A percentile compares a stretch with the other conserved stretches of the same genome.
These are phyloP conservation scores for Trichomonascaceae sp. DNA, from an alignment of 1,139 yeast genomes.

Conservation along the genomic window DNA sequence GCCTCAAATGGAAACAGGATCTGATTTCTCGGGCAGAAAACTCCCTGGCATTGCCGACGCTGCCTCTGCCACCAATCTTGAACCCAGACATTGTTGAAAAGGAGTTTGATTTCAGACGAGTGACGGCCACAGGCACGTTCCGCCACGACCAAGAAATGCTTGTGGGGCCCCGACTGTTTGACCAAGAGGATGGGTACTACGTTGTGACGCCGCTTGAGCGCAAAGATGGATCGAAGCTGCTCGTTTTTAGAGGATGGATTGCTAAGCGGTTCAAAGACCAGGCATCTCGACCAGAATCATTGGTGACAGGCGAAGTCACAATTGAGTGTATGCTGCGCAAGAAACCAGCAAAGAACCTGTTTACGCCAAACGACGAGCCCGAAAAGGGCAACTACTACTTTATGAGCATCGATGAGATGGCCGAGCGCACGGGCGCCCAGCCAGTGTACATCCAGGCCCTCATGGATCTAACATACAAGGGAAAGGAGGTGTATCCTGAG, in stretches of 20 bases:
- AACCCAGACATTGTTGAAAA: constrained; percentile 31
- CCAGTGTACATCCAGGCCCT: constrained; percentile 73
- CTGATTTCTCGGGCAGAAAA: constrained; percentile 76
- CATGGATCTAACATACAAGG: constrained; percentile 11
- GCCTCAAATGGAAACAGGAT: constrained; percentile 82
- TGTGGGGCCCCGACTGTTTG: constrained; percentile 76
- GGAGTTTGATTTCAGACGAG: constrained; percentile 72
- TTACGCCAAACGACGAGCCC: constrained; percentile 71
- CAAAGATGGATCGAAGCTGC: constrained; percentile 53
- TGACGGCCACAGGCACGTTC: constrained; percentile 60
- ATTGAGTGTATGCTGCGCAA: constrained; percentile 61
- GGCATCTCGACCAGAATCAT: constrained; percentile 44
- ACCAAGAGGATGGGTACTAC: constrained; percentile 67
- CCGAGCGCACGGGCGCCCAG: constrained; percentile 47
- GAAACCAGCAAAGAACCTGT: constrained; percentile 54
- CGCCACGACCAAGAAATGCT: constrained; percentile 80
- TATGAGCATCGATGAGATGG: constrained; percentile 75
- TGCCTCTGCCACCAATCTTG: constrained; percentile 44
- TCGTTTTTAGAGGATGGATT: constrained; percentile 92
- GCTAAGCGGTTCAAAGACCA: constrained; percentile 61
- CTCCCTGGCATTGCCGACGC: constrained; percentile 57
- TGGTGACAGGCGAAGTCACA: constrained; percentile 65
- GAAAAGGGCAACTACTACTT: constrained; percentile 44
- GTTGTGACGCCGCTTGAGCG: constrained; percentile 75
- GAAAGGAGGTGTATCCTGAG: constrained; percentile 19